Base-by-base conservation (phyloP, 306 rosid genomes). In the Prunus mira region DNA sequence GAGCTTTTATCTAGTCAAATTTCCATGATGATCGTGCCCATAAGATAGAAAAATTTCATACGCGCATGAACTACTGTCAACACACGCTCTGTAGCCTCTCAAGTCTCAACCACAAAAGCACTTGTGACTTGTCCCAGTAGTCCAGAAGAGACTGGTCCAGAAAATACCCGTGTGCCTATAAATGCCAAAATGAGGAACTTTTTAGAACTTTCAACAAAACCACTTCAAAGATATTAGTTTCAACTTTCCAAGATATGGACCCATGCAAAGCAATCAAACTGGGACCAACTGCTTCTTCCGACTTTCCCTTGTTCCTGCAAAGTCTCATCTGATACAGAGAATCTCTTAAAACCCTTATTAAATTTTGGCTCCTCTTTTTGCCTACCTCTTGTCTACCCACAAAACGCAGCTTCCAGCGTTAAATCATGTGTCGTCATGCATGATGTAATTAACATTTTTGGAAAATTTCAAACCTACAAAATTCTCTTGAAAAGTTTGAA, bases 201-300 rank as follows among this genome's bases (percentile, higher is more conserved):
- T 7, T 28, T 62, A 6, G 7, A 63, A 63, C 46, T 30, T 63
- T 17, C 67, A 63, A 63, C 63, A 20, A 57, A 28, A 15, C 5
- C 2, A 0, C 20, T 62, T 28, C 45, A 62, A 62, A 14, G 20
- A 56, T 56, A 7, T 7, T 6, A 7, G 43, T 49, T 49, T 49
- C 52, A 49, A 49, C 54, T 38, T 2, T 61, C 8, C 34, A 14
- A 14, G 34, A 65, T 65, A 9, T 65, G 79, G 74, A 51, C 82
- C 69, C 79, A 73, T 70, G 14, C 68, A 75, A 74, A 66, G 12
- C 50, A 76, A 81, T 76, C 83, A 80, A 76, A 47, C 13, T 68
- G 79, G 76, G 67, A 73, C 76, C 66, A 58, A 30, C 32, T 55
- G 38, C 65, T 20, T 56, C 15, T 17, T 27, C 6, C 57, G 9